Conservation (phyloP, 345 rosid genomes). For the Clausena lansium region DNA sequence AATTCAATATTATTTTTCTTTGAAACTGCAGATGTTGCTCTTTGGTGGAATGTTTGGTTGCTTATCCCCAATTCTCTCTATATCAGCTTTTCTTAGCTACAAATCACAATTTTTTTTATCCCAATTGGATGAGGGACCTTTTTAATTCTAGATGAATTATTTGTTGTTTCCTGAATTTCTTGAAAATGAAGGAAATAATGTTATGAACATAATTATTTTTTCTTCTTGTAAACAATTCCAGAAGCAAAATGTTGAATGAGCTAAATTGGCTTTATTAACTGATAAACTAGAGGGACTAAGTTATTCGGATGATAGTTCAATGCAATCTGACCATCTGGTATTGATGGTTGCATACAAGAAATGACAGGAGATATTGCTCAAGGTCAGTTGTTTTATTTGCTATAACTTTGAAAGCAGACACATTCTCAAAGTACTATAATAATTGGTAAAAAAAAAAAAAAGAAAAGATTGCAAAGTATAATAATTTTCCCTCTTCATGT, state of each 20-base stretch:
- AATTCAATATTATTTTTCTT: conserved; percentile 5
- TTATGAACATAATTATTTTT: neutral
- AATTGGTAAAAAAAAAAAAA: no score
- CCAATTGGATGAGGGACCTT: conserved; percentile 81
- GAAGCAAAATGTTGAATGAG: conserved; percentile 80
- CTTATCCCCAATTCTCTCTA: conserved; percentile 88
- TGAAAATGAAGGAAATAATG: neutral
- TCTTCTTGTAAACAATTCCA: conserved; percentile 25
- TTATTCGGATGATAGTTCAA: conserved; percentile 44
- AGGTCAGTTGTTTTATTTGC: conserved; percentile 45
- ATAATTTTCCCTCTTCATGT: neutral
- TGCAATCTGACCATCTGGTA: conserved; percentile 79
- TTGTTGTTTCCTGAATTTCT: conserved; percentile 4
- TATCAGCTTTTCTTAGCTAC: conserved; percentile 86
- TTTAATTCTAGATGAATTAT: neutral
- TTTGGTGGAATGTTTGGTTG: no score
- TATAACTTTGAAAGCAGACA: conserved; percentile 1
- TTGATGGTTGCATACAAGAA: conserved; percentile 82
- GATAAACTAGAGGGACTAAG: conserved; percentile 52
- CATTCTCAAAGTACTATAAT: neutral
- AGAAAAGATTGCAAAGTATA: no score
- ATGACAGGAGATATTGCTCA: conserved; percentile 70
- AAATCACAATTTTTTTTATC: conserved; percentile 86
- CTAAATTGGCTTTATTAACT: conserved; percentile 60
- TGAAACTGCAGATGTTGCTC: conserved; percentile 77